Conservation (phyloP, 2,329 filamentous ascomycete species). For the Esteya vermicola region DNA sequence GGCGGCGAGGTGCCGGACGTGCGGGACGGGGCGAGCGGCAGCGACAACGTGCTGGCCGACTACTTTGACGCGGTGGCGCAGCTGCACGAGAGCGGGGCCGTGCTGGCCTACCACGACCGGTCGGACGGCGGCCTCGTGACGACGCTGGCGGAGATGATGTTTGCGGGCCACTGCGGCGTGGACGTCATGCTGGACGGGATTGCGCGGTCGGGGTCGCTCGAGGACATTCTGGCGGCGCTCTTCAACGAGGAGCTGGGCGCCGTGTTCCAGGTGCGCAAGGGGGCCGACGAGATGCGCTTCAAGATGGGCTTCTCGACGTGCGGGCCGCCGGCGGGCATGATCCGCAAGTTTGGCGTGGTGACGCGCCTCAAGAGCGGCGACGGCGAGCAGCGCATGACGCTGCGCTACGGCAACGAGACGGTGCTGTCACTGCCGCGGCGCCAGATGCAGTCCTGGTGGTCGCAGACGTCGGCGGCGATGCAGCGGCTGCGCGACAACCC, state of each 20-base stretch:
- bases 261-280: conserved; percentile 84
- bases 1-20: conserved; percentile 76
- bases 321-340: conserved; percentile 65
- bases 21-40: conserved; percentile 37
- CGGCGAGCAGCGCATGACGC: conserved; percentile 55
- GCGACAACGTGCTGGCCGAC: conserved; percentile 35
- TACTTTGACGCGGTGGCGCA: conserved; percentile 76
- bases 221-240: conserved; percentile 58
- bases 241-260: conserved; percentile 97
- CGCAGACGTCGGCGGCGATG: conserved; percentile 78
- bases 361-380: conserved; percentile 30
- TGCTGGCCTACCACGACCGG: conserved; percentile 87
- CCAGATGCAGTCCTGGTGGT: conserved; percentile 77
- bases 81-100: conserved; percentile 44
- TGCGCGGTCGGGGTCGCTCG: conserved; percentile 43
- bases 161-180: conserved; percentile 80
- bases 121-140: conserved; percentile 90
- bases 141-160: conserved; percentile 93
- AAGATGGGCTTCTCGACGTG: conserved; percentile 82
- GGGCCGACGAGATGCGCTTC: conserved; percentile 74
- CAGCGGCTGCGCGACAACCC: conserved; percentile 84
- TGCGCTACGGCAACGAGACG: conserved; percentile 55
- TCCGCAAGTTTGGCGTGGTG: conserved; percentile 73
- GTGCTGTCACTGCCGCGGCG: conserved; percentile 56
- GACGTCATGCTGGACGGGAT: conserved; percentile 72